phyloP scores from a whole-genome alignment of 192 early-diverging fungal species.

The Entrophospora sp. region DNA sequence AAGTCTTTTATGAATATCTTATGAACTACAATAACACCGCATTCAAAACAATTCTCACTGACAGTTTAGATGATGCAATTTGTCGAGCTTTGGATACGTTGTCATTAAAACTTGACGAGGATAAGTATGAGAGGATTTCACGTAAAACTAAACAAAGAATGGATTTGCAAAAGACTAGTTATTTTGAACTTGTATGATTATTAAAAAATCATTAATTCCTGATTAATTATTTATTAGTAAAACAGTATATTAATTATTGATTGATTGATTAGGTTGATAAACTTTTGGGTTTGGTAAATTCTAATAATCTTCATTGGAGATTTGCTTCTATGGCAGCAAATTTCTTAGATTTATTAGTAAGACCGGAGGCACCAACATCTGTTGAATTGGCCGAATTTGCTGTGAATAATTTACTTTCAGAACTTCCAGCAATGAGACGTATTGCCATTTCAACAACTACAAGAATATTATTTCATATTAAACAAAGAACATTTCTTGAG shows the following conservation, averaged over 20 bases:
- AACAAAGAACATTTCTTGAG: conserved; percentile 48
- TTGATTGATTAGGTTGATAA: conserved; percentile 22
- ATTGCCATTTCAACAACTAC: conserved; percentile 53
- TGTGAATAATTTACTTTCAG: conserved; percentile 52
- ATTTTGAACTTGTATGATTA: conserved; percentile 6
- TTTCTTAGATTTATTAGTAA: conserved; percentile 63
- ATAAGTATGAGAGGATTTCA: background rate
- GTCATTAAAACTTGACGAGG: background rate
- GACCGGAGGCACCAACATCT: conserved; percentile 50
- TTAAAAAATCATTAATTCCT: too few species aligned
- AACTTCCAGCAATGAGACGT: conserved; percentile 63
- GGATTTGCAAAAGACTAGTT: background rate
- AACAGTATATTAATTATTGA: too few species aligned
- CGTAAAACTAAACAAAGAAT: background rate
- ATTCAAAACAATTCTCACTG: conserved; percentile 32
- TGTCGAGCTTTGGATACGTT: background rate
- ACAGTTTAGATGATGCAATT: conserved; percentile 19
- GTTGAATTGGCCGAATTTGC: conserved; percentile 47
- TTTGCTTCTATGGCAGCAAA: conserved; percentile 71
- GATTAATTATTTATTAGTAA: too few species aligned
- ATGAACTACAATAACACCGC: conserved; percentile 36
- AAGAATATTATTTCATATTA: conserved; percentile 57
- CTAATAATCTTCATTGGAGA: conserved; percentile 65
- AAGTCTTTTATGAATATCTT: conserved; percentile 50
- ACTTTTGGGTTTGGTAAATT: conserved; percentile 53